Percentiles rank a stretch among this genome's conserved stretches.
Evolutionary conservation across 169 alveolate genomes (phyloP).

Genomic region (Plasmodium yoelii): DNA sequence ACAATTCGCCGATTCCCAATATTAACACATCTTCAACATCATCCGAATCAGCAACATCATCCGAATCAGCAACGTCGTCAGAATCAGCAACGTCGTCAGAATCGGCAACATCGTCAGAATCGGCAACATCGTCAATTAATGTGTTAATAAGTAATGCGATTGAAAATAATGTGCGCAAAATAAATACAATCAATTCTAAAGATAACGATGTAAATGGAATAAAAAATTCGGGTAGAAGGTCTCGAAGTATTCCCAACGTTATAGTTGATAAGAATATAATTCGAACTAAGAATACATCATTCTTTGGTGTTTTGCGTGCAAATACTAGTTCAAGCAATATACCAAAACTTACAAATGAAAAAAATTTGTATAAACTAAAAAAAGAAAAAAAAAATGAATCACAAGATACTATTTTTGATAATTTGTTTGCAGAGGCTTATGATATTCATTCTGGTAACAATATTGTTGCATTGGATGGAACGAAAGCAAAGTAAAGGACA

Average conservation of each 20-base stretch:
- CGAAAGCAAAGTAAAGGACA: background rate
- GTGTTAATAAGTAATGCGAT: background rate
- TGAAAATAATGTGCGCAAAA: constrained; percentile 3
- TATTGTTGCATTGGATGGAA: constrained; percentile 2
- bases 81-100: too few relatives aligned
- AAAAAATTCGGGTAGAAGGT: background rate
- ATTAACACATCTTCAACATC: constrained; percentile 6
- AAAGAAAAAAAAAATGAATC: background rate
- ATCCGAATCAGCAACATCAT: too few relatives aligned
- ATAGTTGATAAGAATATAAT: background rate
- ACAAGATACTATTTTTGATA: background rate
- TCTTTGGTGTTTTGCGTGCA: background rate
- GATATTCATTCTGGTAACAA: background rate
- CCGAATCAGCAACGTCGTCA: background rate
- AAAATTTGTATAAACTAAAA: background rate
- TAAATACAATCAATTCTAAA: background rate
- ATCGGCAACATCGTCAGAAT: too few relatives aligned
- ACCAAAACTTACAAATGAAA: background rate
- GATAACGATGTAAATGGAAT: background rate
- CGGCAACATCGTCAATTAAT: background rate
- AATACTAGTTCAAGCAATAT: background rate
- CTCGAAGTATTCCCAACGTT: constrained; percentile 1
- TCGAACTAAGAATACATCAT: background rate
- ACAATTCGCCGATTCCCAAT: background rate
- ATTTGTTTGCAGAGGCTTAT: background rate